phyloP scores from a whole-genome alignment of 2,329 filamentous ascomycete genomes.

The Zymoseptoria passerinii region DNA sequence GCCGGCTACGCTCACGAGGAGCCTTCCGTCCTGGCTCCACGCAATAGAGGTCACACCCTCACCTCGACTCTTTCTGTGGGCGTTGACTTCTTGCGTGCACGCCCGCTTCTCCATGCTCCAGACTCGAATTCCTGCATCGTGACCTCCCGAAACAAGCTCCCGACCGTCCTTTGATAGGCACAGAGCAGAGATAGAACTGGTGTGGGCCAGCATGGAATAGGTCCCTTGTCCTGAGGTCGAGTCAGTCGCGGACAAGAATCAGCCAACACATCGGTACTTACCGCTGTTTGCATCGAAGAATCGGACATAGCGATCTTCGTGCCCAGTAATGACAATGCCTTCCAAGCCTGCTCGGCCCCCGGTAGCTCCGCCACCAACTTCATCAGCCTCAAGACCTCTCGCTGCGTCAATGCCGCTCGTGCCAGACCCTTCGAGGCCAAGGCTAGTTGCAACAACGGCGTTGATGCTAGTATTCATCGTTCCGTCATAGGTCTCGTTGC shows the following conservation, averaged over 20 bases:
- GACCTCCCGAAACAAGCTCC: slow-evolving; percentile 90
- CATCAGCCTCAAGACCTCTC: slow-evolving; percentile 63
- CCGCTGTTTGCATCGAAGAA: slow-evolving; percentile 99
- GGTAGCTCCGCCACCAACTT: slow-evolving; percentile 69
- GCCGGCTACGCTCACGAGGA: slow-evolving; percentile 89
- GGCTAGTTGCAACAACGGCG: slow-evolving; percentile 70
- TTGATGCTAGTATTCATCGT: slow-evolving; percentile 79
- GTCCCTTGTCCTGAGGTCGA: slow-evolving; percentile 77
- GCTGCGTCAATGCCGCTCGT: slow-evolving; percentile 50
- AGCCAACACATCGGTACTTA: slow-evolving; percentile 45
- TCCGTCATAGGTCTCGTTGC: slow-evolving; percentile 85
- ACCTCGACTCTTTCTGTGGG: slow-evolving; percentile 86
- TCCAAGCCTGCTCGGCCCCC: slow-evolving; percentile 68
- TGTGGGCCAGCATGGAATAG: slow-evolving; percentile 96
- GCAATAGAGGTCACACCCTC: slow-evolving; percentile 91
- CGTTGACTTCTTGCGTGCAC: slow-evolving; percentile 92
- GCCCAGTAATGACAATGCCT: slow-evolving; percentile 89
- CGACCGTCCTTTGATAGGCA: slow-evolving; percentile 87
- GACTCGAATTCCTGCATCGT: slow-evolving; percentile 91
- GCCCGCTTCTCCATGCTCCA: slow-evolving; percentile 94
- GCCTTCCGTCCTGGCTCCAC: slow-evolving; percentile 91
- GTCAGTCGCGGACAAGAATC: slow-evolving; percentile 3
- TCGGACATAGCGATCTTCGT: slow-evolving; percentile 90
- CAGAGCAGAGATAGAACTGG: slow-evolving; percentile 82
- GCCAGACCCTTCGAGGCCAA: slow-evolving; percentile 62